phyloP scores from a whole-genome alignment of 2,329 filamentous ascomycete species.

The Calcarisporium arbuscula region DNA sequence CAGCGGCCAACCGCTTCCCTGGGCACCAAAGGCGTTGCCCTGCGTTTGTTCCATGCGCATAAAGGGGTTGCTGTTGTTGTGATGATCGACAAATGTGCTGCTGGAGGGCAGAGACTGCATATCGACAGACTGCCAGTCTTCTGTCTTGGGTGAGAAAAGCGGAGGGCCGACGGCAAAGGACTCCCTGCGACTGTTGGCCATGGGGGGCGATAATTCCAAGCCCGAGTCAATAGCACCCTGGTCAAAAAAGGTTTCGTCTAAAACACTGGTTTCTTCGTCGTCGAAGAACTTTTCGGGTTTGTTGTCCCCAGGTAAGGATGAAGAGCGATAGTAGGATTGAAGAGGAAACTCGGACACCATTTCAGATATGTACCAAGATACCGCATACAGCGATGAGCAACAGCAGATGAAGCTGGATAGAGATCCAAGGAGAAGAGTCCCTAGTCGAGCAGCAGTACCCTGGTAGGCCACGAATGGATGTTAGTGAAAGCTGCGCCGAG shows the following conservation, averaged over 20 bases:
- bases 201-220: constrained; percentile 56
- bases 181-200: constrained; percentile 56
- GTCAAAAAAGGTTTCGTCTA: constrained; percentile 57
- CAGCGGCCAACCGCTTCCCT: constrained; percentile 53
- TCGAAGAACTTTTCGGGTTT: constrained; percentile 52
- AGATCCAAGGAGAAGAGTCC: neutral
- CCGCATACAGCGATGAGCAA: neutral
- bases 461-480: too few species aligned
- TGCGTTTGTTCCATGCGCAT: constrained; percentile 54
- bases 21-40: constrained; percentile 31
- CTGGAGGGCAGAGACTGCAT: constrained; percentile 59
- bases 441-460: too few species aligned
- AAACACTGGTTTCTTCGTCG: constrained; percentile 52
- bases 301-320: constrained; percentile 45
- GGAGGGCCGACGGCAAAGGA: constrained; percentile 52
- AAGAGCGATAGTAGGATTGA: constrained; percentile 45
- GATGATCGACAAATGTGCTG: constrained; percentile 55
- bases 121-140: constrained; percentile 58
- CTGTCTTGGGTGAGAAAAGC: constrained; percentile 59
- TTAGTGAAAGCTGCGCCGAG: too few species aligned
- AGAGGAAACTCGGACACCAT: constrained; percentile 47
- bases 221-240: constrained; percentile 54
- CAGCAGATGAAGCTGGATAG: neutral
- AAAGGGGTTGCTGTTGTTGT: constrained; percentile 60
- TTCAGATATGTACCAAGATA: constrained; percentile 16